A percentile compares a stretch with the other conserved stretches of the same genome.
phyloP scores from a whole-genome alignment of 2,329 filamentous ascomycete genomes.

The Aschersonia sp. region DNA sequence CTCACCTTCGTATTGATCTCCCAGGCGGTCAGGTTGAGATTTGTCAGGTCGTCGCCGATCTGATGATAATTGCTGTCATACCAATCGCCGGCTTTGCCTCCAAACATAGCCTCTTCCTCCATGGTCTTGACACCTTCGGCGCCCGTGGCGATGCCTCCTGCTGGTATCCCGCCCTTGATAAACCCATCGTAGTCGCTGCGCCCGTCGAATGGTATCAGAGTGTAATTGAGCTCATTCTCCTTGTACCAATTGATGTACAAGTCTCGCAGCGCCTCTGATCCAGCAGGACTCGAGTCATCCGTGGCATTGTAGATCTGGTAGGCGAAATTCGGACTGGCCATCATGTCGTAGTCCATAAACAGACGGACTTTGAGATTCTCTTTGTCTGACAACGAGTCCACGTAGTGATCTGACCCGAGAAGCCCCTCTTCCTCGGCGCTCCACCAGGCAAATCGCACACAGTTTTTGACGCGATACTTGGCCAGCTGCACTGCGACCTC shows the following conservation, averaged over 20 bases:
- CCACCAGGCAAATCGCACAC: constrained; percentile 55
- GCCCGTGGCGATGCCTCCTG: constrained; percentile 63
- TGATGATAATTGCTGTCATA: constrained; percentile 48
- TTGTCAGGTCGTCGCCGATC: constrained; percentile 43
- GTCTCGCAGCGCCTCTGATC: constrained; percentile 54
- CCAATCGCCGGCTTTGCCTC: constrained; percentile 50
- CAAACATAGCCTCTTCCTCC: constrained; percentile 51
- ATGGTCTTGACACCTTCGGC: constrained; percentile 63
- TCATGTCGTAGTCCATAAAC: constrained; percentile 60
- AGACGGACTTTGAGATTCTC: constrained; percentile 49
- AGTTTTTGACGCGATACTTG: constrained; percentile 46
- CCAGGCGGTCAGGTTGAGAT: constrained; percentile 46
- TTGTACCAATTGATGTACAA: constrained; percentile 56
- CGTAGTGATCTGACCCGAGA: constrained; percentile 48
- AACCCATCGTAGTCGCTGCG: constrained; percentile 71
- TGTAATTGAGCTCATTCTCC: constrained; percentile 46
- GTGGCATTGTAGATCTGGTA: constrained; percentile 60
- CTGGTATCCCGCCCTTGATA: constrained; percentile 57
- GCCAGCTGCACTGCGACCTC: constrained; percentile 46
- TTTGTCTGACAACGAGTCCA: constrained; percentile 33
- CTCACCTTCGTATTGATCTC: constrained; percentile 44
- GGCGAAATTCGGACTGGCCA: constrained; percentile 50
- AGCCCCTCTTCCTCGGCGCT: constrained; percentile 53
- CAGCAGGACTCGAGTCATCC: constrained; percentile 54
- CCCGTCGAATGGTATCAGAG: constrained; percentile 61